Evolutionary conservation across 1,139 yeast genomes (phyloP).

Genomic region (Blastobotrys malaysiensis): DNA sequence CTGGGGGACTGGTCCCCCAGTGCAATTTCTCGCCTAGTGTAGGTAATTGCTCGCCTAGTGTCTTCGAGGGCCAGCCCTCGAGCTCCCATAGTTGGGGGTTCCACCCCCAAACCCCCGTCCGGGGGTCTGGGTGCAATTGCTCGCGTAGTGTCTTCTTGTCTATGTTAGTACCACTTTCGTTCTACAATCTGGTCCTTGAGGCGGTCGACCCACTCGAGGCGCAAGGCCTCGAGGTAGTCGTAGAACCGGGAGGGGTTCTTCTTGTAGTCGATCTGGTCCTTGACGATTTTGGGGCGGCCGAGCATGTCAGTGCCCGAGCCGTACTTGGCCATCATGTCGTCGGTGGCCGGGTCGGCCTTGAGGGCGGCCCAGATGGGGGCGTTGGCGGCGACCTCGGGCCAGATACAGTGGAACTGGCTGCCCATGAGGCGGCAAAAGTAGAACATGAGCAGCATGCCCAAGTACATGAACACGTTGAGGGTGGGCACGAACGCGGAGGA

Average conservation of each 20-base stretch:
- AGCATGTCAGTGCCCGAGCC: slow-evolving; percentile 65
- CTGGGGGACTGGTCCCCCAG: no score
- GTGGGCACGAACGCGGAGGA: slow-evolving; percentile 75
- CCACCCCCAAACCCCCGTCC: no score
- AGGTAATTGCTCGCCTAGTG: no score
- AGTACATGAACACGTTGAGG: slow-evolving; percentile 69
- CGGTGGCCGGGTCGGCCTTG: slow-evolving; percentile 41
- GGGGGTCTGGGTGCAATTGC: no score
- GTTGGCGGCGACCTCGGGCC: slow-evolving; percentile 85
- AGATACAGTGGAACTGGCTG: slow-evolving; percentile 80
- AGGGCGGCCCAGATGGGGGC: slow-evolving; percentile 65
- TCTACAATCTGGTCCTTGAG: slow-evolving; percentile 64
- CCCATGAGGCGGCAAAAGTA: slow-evolving; percentile 81
- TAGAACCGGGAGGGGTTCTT: slow-evolving; percentile 61
- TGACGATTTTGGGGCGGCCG: slow-evolving; percentile 61
- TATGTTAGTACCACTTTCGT: slow-evolving; percentile 20
- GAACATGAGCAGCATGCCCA: slow-evolving; percentile 80
- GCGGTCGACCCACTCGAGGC: slow-evolving; percentile 60
- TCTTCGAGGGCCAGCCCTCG: no score
- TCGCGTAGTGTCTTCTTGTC: no score
- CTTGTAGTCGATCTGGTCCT: slow-evolving; percentile 39
- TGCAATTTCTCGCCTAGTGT: no score
- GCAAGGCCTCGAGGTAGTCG: slow-evolving; percentile 51
- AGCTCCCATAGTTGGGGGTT: no score
- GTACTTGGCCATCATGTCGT: slow-evolving; percentile 52